These are phyloP conservation scores for Petunia secreta DNA, from an alignment of 257 asterid genomes.

Conservation along the genomic window DNA sequence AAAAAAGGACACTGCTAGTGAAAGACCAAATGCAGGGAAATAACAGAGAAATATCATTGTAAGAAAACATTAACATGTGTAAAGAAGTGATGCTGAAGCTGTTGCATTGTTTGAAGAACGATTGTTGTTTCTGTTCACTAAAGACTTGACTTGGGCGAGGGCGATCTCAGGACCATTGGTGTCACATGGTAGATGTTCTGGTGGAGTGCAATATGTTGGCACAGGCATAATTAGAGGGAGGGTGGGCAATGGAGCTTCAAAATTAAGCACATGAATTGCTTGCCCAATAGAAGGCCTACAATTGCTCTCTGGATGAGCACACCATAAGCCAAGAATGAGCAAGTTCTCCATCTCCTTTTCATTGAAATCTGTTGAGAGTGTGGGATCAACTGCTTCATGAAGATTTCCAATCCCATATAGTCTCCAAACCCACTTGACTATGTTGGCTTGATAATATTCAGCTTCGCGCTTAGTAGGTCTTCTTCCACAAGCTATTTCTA, in stretches of 20 bases:
- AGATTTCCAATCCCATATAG: background rate
- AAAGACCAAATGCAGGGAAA: background rate
- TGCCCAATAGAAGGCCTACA: slow-evolving; percentile 39
- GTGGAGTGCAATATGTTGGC: slow-evolving; percentile 24
- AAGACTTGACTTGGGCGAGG: background rate
- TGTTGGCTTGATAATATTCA: background rate
- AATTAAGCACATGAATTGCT: slow-evolving; percentile 38
- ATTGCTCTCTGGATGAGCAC: slow-evolving; percentile 42
- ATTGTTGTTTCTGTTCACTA: background rate
- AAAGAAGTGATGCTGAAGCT: too few relatives aligned
- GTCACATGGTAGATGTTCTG: background rate
- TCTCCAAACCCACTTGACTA: slow-evolving; percentile 42
- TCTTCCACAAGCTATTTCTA: slow-evolving; percentile 28
- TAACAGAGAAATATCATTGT: background rate
- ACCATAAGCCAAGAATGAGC: slow-evolving; percentile 10
- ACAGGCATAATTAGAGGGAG: slow-evolving; percentile 24
- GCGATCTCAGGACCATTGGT: background rate
- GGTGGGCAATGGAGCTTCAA: slow-evolving; percentile 35
- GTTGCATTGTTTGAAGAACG: too few relatives aligned
- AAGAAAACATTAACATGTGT: background rate
- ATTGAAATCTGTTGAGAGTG: slow-evolving; percentile 19
- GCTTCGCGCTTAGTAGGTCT: slow-evolving; percentile 27
- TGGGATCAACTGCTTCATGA: slow-evolving; percentile 37
- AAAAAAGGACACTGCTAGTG: too few relatives aligned
- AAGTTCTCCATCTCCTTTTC: slow-evolving; percentile 36